A percentile compares a stretch with the other conserved stretches of the same genome.
Conservation (phyloP, 2,329 filamentous ascomycete genomes). For the Fusarium sp. region DNA sequence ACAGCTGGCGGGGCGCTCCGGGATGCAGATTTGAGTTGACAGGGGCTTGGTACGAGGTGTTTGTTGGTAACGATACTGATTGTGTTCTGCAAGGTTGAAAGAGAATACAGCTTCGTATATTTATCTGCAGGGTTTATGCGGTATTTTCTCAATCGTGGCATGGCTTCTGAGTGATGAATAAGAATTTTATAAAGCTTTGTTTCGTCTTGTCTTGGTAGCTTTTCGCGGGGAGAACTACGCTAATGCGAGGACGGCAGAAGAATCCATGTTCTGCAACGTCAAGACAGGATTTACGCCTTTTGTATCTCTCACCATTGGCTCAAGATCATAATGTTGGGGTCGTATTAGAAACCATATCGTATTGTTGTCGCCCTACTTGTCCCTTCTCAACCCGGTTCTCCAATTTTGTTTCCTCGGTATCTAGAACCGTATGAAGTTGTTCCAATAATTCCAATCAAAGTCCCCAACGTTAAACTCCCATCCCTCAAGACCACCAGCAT, state of each 20-base stretch:
- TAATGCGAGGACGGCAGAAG: conserved; percentile 10
- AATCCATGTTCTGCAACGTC: background rate
- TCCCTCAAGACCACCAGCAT: background rate
- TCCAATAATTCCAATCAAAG: conserved; percentile 42
- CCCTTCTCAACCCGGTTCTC: too few species aligned
- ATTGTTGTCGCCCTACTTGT: background rate
- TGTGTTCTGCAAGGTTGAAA: background rate
- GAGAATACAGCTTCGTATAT: background rate
- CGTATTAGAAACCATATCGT: background rate
- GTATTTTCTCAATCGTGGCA: accelerated
- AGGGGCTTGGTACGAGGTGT: background rate
- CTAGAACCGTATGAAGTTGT: conserved; percentile 35
- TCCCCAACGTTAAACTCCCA: conserved; percentile 11
- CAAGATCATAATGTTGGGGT: background rate
- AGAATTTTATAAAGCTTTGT: accelerated
- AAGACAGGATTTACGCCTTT: background rate
- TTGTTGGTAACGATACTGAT: background rate
- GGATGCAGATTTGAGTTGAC: background rate
- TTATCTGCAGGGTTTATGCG: background rate
- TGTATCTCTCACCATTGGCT: background rate
- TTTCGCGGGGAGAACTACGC: conserved; percentile 22
- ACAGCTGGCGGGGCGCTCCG: background rate
- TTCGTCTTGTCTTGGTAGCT: background rate
- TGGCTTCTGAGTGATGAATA: background rate
- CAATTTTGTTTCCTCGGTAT: too few species aligned